Percentiles rank a stretch among this genome's conserved stretches.
Evolutionary conservation across 768 basidiomycete species (phyloP).

Genomic region (Amanita jacksonii): DNA sequence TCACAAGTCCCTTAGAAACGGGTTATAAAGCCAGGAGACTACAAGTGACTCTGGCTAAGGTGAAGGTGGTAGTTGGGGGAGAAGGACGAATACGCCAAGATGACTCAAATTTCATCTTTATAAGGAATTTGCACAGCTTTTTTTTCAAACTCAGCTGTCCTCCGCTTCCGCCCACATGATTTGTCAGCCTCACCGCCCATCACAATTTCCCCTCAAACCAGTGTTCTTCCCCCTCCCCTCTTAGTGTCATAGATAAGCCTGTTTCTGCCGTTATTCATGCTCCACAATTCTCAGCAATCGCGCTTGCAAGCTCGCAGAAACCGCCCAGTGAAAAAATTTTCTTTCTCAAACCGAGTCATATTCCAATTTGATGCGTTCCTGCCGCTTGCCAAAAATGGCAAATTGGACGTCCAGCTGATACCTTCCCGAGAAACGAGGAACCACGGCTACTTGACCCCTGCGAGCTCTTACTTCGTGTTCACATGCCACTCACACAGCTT

Average conservation of each 20-base stretch:
- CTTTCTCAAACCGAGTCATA: constrained; percentile 3
- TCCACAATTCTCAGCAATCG: no score
- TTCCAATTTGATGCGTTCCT: no score
- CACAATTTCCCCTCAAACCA: neutral
- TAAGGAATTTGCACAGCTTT: constrained; percentile 2
- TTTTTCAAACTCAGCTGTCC: constrained; percentile 8
- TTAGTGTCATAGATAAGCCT: neutral
- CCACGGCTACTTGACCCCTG: no score
- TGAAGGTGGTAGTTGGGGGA: constrained; percentile 4
- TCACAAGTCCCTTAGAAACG: neutral
- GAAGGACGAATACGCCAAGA: neutral
- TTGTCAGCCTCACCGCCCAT: neutral
- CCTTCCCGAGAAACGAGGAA: constrained; percentile 1
- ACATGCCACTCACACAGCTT: no score
- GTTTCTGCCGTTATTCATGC: no score
- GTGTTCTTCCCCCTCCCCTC: neutral
- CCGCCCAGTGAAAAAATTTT: no score
- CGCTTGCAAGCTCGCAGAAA: no score
- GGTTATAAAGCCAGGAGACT: neutral
- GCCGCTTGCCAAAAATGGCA: neutral
- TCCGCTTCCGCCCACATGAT: neutral
- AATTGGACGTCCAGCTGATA: neutral
- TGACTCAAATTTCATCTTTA: constrained; percentile 2
- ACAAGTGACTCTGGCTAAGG: neutral
- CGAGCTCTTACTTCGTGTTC: no score